Evolutionary conservation across 2,329 filamentous ascomycete genomes (phyloP).

Genomic region (Microcyclospora pomicola): DNA sequence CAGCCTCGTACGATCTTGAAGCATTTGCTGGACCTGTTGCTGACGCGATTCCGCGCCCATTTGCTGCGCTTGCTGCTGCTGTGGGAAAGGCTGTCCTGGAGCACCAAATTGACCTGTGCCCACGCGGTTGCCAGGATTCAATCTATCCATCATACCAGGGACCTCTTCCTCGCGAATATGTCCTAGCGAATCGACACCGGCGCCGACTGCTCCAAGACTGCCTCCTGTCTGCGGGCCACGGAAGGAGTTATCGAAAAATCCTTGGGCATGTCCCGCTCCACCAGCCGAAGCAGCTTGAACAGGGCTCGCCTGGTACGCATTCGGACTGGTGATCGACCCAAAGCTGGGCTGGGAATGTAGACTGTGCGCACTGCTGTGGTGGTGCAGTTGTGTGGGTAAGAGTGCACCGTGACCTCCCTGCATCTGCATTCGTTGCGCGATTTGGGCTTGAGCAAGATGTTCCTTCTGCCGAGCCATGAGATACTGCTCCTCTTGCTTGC

Average conservation of each 20-base stretch:
- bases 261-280: conserved; percentile 29
- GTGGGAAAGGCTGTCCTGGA: conserved; percentile 31
- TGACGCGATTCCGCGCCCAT: conserved; percentile 33
- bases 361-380: conserved; percentile 89
- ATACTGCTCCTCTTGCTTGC: conserved; percentile 97
- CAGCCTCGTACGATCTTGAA: conserved; percentile 46
- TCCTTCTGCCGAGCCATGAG: conserved; percentile 93
- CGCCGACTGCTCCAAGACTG: conserved; percentile 32
- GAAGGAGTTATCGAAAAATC: conserved; percentile 56
- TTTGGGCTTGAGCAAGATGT: conserved; percentile 74
- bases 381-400: conserved; percentile 54
- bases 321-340: conserved; percentile 82
- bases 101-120: conserved; percentile 36
- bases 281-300: conserved; percentile 32
- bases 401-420: conserved; percentile 32
- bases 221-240: conserved; percentile 23
- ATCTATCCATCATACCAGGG: conserved; percentile 48
- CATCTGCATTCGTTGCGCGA: conserved; percentile 58
- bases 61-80: conserved; percentile 26
- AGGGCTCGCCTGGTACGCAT: conserved; percentile 47
- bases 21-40: conserved; percentile 45
- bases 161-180: conserved; percentile 55
- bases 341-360: conserved; percentile 95
- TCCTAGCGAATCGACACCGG: conserved; percentile 30
- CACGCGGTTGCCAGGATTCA: conserved; percentile 42